Evolutionary conservation across 768 basidiomycete species (phyloP).

Genomic region (Boletus reticuloceps): DNA sequence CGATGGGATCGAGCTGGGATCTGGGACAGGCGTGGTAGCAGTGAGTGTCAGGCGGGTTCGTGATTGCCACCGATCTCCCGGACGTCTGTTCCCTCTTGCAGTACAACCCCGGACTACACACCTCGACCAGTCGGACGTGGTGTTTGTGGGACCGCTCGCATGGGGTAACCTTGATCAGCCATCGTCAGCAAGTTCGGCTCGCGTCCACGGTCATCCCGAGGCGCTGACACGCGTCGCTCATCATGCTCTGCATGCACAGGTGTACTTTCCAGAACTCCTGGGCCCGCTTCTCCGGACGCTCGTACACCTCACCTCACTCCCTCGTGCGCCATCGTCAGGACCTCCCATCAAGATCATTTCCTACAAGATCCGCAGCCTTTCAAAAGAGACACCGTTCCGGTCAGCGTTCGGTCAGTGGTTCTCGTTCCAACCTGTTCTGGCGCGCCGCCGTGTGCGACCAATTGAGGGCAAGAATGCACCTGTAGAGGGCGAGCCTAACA

Average conservation of each 20-base stretch:
- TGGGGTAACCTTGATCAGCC: slow-evolving; percentile 64
- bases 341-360: slow-evolving; percentile 52
- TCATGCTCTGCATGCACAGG: slow-evolving; percentile 39
- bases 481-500: not conserved
- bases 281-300: slow-evolving; percentile 75
- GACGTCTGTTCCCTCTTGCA: slow-evolving; percentile 60
- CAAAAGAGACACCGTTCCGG: slow-evolving; percentile 71
- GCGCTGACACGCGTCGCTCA: not conserved
- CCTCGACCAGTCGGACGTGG: not conserved
- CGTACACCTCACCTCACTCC: slow-evolving; percentile 63
- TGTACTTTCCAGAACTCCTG: slow-evolving; percentile 84
- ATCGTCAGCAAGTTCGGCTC: too few species aligned
- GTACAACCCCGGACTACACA: slow-evolving; percentile 31
- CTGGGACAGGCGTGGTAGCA: too few species aligned
- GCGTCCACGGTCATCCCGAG: not conserved
- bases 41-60: slow-evolving; percentile 11
- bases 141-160: slow-evolving; percentile 53
- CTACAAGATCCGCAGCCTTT: slow-evolving; percentile 71
- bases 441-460: slow-evolving; percentile 4
- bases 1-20: too few species aligned
- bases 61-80: slow-evolving; percentile 71
- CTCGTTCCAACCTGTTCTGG: slow-evolving; percentile 52
- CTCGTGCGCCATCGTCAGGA: slow-evolving; percentile 34
- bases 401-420: slow-evolving; percentile 89
- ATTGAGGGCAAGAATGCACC: not conserved